Evolutionary conservation across 2,329 filamentous ascomycete genomes (phyloP).

Genomic region (Penicillium digitatum): DNA sequence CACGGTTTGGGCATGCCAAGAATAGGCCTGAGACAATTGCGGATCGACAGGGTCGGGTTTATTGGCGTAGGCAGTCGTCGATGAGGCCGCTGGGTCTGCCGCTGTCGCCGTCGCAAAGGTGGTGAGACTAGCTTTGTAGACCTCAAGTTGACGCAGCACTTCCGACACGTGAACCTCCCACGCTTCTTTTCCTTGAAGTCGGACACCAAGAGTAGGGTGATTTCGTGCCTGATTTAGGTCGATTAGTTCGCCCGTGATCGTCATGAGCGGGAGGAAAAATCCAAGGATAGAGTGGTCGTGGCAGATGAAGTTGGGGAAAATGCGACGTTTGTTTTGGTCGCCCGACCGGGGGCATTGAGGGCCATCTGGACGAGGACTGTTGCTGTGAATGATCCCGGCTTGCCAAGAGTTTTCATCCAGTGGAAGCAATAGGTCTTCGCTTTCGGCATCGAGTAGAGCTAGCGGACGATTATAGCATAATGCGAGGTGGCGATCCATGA

Average conservation of each 20-base stretch:
- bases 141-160: constrained; percentile 73
- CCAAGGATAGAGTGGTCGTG: constrained; percentile 85
- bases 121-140: constrained; percentile 72
- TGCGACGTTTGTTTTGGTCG: constrained; percentile 47
- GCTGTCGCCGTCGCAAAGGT: constrained; percentile 28
- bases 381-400: constrained; percentile 68
- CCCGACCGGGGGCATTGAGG: constrained; percentile 35
- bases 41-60: constrained; percentile 48
- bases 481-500: constrained; percentile 82
- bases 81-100: constrained; percentile 25
- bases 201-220: constrained; percentile 75
- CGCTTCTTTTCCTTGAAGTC: constrained; percentile 67
- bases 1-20: constrained; percentile 72
- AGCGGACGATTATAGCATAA: constrained; percentile 89
- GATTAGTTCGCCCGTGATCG: constrained; percentile 84
- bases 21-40: constrained; percentile 32
- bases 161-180: constrained; percentile 78
- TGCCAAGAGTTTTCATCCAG: constrained; percentile 86
- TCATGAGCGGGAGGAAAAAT: constrained; percentile 92
- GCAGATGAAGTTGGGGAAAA: constrained; percentile 79
- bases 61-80: constrained; percentile 54
- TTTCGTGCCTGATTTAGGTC: constrained; percentile 86
- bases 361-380: constrained; percentile 42
- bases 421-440: constrained; percentile 76
- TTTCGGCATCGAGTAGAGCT: constrained; percentile 82